Evolutionary conservation across 108 stramenopile genomes (phyloP), one percentile per base, ranked within the genome.

Genomic region (Cyclotella distinguenda): DNA sequence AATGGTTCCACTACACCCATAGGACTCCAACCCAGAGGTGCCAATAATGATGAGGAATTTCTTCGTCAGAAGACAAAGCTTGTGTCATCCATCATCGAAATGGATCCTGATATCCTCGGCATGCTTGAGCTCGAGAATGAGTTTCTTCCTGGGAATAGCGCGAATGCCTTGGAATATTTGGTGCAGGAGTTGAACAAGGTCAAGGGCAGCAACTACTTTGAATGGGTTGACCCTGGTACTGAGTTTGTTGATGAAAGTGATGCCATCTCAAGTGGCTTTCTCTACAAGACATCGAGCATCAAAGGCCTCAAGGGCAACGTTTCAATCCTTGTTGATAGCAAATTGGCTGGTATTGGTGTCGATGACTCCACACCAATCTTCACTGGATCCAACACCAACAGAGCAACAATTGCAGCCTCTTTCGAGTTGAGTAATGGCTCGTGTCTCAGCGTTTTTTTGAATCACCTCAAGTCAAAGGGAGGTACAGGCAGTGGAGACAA

Each of bases 401-500:
- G 72, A 32, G 44, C 65, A 13, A 35, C 72, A 1, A 13, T 73
- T 44, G 72, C 72, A 23, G 43, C 56, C 6, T 55, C 55, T 6
- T 73, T 73, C 32, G 19, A 62, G 42, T 22, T 28, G 0, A 34
- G 10, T 6, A 47, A 16, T 64, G 53, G 40, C 15, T 4, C 31
- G 15, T 42, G 60, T 28, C 53, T 79, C 15, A 79, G 72, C 19
- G 28, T 79, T n/a, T 66, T 49, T 1, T 26, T 47, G 31, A 79
- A 79, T 68, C 78, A 73, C 28, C 53, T 74, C 60, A 79, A 79
- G 56, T 79, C 78, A 4, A 79, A 79, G 50, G 67, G 72, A 6
- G 36, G 56, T 42, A 30, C 50, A n/a, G 70, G 60, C n/a, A 46
- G 23, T 19, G 70, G 65, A 33, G 34, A 34, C 10, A 18, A 73